Evolutionary conservation across 179 eudicot species (phyloP), one percentile per base, ranked within the genome.

Genomic region (Carnegiea gigantea): DNA sequence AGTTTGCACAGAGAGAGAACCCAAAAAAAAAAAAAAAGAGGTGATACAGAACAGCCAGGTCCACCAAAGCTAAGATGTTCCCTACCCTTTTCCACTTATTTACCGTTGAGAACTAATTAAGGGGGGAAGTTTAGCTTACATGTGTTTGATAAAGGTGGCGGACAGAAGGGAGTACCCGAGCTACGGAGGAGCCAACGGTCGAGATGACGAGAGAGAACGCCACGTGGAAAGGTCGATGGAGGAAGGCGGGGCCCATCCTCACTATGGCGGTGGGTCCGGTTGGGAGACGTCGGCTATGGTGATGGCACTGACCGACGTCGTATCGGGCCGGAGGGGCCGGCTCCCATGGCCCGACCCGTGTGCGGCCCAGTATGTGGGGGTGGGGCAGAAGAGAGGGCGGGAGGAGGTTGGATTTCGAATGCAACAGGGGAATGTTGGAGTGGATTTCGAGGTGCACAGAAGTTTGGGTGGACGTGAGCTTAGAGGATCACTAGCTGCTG

Each of bases 81-180:
- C 44, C 44, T 40, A 6, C 44, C 43, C 3, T 40, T 5, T 40
- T 40, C 7, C 6, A 1, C 3, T 3, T 40, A 6, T 40, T 40
- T 40, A 40, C 6, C 4, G 57, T 9, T 7, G 8, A 12, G 5
- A 14, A 70, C n/a, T n/a, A n/a, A n/a, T 30, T 3, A 30, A 36
- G 73, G 9, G 43, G 26, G 26, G 73, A 70, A 44, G 60, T 3
- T 51, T 51, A 44, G 60, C 0, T 51, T 51, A 85, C 85, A 85
- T 85, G 83, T 85, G 83, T 79, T 80, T 83, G 74, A 46, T 33
- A 72, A 85, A 82, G 81, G 87, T 85, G 87, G 87, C 87, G 87
- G 80, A 82, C 81, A 78, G 77, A 79, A 79, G 81, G 76, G 78
- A 79, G 30, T 33, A 79, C 74, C 44, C 73, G 4, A 70, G 80